phyloP scores from a whole-genome alignment of 2,329 filamentous ascomycete genomes.

The Fusarium odoratissimum region DNA sequence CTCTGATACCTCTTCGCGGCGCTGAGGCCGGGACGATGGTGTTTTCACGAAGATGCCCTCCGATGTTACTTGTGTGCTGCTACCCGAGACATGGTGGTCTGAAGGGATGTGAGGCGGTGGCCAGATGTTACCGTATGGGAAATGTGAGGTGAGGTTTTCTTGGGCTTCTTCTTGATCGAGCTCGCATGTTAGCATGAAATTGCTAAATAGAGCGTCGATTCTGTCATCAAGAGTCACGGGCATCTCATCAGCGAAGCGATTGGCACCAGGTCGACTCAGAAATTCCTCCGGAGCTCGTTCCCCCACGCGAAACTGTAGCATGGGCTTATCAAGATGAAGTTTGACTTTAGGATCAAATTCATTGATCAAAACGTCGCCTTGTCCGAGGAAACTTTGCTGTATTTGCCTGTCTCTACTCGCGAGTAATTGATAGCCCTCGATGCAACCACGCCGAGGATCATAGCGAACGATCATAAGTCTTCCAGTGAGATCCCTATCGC shows the following conservation, averaged over 20 bases:
- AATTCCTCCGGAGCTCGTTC: conserved; percentile 8
- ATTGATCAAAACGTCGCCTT: conserved; percentile 75
- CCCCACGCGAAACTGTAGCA: conserved; percentile 65
- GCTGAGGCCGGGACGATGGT: conserved; percentile 56
- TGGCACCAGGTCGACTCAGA: conserved; percentile 39
- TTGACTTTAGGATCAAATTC: conserved; percentile 76
- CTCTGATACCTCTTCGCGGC: conserved; percentile 71
- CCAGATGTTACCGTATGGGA: conserved; percentile 73
- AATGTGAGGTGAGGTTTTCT: conserved; percentile 46
- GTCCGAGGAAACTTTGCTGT: conserved; percentile 72
- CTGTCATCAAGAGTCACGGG: conserved; percentile 63
- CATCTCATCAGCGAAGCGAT: conserved; percentile 62
- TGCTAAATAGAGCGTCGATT: conserved; percentile 67
- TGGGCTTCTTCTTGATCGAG: conserved; percentile 52
- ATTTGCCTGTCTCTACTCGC: conserved; percentile 68
- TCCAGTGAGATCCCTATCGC: conserved; percentile 77
- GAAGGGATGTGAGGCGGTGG: conserved; percentile 79
- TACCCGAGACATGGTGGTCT: conserved; percentile 59
- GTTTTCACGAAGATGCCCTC: conserved; percentile 41
- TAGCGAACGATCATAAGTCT: conserved; percentile 83
- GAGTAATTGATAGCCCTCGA: conserved; percentile 82
- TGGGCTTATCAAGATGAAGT: conserved; percentile 79
- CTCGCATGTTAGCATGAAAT: conserved; percentile 74
- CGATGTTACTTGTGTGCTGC: conserved; percentile 41
- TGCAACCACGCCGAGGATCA: conserved; percentile 76